Percentiles rank a stretch among this genome's conserved stretches.
Evolutionary conservation across 1,284 basidiomycete species (phyloP).

Genomic region (Heterobasidion parviporum): DNA sequence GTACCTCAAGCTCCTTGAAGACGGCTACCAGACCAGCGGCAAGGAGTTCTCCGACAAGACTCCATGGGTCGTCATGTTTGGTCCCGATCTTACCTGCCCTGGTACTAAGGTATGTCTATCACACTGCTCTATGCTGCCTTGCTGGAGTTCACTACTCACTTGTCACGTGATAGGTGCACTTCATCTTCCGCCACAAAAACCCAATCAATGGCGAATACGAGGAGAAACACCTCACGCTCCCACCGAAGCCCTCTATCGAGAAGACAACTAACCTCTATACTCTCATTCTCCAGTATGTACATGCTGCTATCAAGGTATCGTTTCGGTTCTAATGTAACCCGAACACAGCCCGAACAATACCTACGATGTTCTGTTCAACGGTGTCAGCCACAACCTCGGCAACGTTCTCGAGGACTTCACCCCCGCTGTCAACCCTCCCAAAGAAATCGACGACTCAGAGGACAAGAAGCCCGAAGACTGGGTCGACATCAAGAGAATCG

Average conservation of each 20-base stretch:
- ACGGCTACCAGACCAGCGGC: conserved; percentile 85
- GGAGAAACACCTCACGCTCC: conserved; percentile 89
- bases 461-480: conserved; percentile 90
- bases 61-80: conserved; percentile 98
- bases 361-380: conserved; percentile 90
- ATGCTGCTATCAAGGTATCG: not conserved
- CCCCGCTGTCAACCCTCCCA: conserved; percentile 89
- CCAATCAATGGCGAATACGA: conserved; percentile 87
- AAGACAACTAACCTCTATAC: conserved; percentile 92
- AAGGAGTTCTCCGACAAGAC: conserved; percentile 96
- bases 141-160: not conserved
- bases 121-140: not conserved
- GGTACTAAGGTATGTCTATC: conserved; percentile 62
- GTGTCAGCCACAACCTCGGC: conserved; percentile 74
- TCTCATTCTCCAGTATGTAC: conserved; percentile 76
- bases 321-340: not conserved
- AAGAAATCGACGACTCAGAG: conserved; percentile 89
- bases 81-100: conserved; percentile 82
- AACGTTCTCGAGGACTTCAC: conserved; percentile 90
- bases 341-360: conserved; percentile 81
- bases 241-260: conserved; percentile 82
- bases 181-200: conserved; percentile 96
- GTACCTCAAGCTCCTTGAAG: conserved; percentile 94
- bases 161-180: conserved; percentile 62
- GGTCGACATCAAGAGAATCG: conserved; percentile 86